phyloP scores from a whole-genome alignment of 2,329 filamentous ascomycete genomes.

The Trichoderma sp. region DNA sequence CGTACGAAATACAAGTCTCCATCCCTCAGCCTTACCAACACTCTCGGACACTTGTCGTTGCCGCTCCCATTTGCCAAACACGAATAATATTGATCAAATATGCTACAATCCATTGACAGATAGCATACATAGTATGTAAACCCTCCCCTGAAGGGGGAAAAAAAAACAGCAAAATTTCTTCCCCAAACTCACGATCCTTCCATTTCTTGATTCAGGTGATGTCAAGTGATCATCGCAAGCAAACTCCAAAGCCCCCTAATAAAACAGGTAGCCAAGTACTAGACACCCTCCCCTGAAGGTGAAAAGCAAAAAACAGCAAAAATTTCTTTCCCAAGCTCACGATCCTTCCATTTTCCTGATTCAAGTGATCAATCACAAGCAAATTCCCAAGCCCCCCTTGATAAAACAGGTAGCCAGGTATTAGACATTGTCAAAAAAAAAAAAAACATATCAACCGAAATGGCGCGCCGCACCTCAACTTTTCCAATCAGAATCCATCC shows the following conservation, averaged over 20 bases:
- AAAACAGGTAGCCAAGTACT: not conserved
- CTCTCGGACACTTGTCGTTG: too few relatives aligned
- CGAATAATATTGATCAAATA: not conserved
- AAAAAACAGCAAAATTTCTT: not conserved
- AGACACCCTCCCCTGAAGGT: too few relatives aligned
- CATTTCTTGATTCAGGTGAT: not conserved
- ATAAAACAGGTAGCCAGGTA: not conserved
- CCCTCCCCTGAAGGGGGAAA: not conserved
- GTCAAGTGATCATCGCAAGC: too few relatives aligned
- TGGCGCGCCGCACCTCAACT: not conserved
- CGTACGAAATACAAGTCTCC: too few relatives aligned
- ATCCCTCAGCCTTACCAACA: too few relatives aligned
- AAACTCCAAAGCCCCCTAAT: not conserved
- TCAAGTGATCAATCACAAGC: too few relatives aligned
- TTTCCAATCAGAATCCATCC: not conserved
- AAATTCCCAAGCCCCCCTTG: not conserved
- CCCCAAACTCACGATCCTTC: not conserved
- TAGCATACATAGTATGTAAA: not conserved
- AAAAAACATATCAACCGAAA: not conserved
- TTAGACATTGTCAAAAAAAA: not conserved
- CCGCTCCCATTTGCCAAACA: not conserved
- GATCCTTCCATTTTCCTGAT: not conserved
- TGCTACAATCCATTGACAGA: not conserved
- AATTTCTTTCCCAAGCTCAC: not conserved
- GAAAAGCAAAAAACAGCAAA: not conserved